Percentiles rank a stretch among this genome's conserved stretches.
Conservation (phyloP, 306 rosid genomes). For the Quercus agrifolia region DNA sequence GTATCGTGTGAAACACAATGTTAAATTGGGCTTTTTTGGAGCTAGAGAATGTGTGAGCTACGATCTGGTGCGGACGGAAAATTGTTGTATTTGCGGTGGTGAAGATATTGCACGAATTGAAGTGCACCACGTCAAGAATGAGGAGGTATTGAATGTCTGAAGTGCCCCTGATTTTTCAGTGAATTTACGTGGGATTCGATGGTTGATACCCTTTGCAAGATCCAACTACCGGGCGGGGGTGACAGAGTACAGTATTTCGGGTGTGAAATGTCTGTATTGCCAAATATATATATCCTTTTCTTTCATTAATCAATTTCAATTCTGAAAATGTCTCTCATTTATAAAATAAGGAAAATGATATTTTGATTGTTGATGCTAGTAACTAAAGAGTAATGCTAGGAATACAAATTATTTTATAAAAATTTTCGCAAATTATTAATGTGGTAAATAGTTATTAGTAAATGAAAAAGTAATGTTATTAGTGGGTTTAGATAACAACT, state of each 20-base stretch:
- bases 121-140: background rate
- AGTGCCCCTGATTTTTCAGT: background rate
- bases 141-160: background rate
- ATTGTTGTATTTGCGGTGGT: too few relatives aligned
- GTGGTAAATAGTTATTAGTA: fast-evolving
- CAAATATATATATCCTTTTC: background rate
- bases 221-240: background rate
- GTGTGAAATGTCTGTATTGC: background rate
- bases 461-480: too few relatives aligned
- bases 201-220: background rate
- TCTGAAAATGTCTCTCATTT: background rate
- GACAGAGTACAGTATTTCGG: background rate
- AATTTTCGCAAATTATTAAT: fast-evolving
- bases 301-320: background rate
- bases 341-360: too few relatives aligned
- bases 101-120: background rate
- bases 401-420: too few relatives aligned
- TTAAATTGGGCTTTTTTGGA: background rate
- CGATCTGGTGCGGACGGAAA: background rate
- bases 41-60: background rate
- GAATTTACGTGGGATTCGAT: background rate
- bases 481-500: fast-evolving
- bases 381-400: fast-evolving
- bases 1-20: background rate
- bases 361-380: too few relatives aligned